Evolutionary conservation across 1,284 basidiomycete genomes (phyloP).

Genomic region (Phylloboletellus chloephorus): DNA sequence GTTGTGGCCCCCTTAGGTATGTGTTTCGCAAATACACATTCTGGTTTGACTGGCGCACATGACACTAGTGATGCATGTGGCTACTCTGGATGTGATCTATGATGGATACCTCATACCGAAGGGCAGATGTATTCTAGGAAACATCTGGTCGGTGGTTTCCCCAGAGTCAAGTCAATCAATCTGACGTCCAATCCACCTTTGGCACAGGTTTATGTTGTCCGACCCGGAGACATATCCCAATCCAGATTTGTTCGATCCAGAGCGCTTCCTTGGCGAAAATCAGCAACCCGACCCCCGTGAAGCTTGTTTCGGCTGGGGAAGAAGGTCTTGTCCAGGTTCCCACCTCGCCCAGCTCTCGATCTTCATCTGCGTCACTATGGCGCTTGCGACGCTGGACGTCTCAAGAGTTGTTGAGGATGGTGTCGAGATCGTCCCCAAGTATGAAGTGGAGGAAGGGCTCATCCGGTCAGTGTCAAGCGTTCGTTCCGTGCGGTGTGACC

Average conservation of each 20-base stretch:
- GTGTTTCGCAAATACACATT: neutral
- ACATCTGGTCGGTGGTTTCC: conserved; percentile 15
- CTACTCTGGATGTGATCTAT: conserved; percentile 33
- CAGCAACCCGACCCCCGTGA: conserved; percentile 12
- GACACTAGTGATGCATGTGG: conserved; percentile 31
- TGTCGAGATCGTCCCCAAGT: conserved; percentile 6
- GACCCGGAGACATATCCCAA: conserved; percentile 13
- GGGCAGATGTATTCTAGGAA: conserved; percentile 23
- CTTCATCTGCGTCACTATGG: conserved; percentile 17
- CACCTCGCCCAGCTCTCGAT: conserved; percentile 12
- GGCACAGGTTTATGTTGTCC: conserved; percentile 10
- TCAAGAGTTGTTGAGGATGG: conserved; percentile 10
- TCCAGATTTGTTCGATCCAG: conserved; percentile 15
- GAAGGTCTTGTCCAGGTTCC: conserved; percentile 13
- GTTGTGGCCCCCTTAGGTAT: conserved; percentile 13
- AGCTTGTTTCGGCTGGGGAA: conserved; percentile 18
- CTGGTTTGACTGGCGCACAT: conserved; percentile 21
- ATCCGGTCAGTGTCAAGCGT: conserved; percentile 4
- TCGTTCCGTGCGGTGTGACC: no score
- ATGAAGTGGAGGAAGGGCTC: conserved; percentile 5
- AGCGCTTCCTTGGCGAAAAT: conserved; percentile 14
- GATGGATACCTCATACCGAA: conserved; percentile 38
- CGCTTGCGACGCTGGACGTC: conserved; percentile 16
- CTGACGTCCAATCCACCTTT: neutral
- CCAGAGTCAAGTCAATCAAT: no score